These are phyloP conservation scores for Castanea crenata DNA, from an alignment of 306 rosid species.

Conservation along the genomic window DNA sequence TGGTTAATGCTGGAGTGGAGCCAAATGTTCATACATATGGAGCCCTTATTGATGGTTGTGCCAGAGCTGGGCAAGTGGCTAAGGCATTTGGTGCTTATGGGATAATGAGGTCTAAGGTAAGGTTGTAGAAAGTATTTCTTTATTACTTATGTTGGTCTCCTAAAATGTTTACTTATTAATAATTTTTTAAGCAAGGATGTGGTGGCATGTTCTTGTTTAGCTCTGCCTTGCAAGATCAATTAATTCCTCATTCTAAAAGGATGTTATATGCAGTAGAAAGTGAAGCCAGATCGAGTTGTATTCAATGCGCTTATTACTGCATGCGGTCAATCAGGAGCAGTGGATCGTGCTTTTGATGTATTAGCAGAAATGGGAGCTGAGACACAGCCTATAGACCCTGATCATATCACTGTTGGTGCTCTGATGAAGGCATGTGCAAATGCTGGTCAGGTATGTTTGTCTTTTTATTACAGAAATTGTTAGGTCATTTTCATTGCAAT, in stretches of 20 bases:
- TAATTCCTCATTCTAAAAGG: conserved; percentile 54
- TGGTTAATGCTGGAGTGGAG: conserved; percentile 91
- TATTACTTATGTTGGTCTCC: conserved; percentile 7
- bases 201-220: conserved; percentile 10
- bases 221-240: conserved; percentile 10
- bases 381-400: conserved; percentile 82
- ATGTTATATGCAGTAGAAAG: conserved; percentile 96
- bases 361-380: conserved; percentile 88
- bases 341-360: conserved; percentile 96
- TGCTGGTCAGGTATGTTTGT: conserved; percentile 77
- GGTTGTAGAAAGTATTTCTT: conserved; percentile 17
- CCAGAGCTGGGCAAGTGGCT: conserved; percentile 93
- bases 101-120: conserved; percentile 97
- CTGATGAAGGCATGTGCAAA: conserved; percentile 86
- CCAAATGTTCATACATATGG: conserved; percentile 91
- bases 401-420: conserved; percentile 87
- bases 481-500: conserved; percentile 6
- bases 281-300: conserved; percentile 99
- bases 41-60: conserved; percentile 98
- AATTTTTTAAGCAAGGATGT: not conserved
- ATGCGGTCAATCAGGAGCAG: conserved; percentile 94
- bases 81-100: conserved; percentile 99
- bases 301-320: conserved; percentile 99
- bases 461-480: conserved; percentile 1
- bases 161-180: not conserved